phyloP scores from a whole-genome alignment of 2,329 filamentous ascomycete species.

The Penicillium decumbens region DNA sequence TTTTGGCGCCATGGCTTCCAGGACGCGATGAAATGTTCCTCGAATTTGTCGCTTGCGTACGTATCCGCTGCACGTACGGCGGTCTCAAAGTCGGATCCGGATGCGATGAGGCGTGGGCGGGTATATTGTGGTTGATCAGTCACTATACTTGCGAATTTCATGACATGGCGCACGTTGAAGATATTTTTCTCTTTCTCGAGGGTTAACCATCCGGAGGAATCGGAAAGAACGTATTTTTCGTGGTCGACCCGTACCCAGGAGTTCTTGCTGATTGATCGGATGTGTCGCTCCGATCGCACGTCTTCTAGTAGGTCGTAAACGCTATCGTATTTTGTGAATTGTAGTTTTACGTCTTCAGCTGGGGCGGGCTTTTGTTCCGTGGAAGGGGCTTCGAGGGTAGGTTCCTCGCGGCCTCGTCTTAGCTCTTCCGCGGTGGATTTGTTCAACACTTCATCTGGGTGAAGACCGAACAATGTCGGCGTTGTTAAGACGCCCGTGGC shows the following conservation, averaged over 20 bases:
- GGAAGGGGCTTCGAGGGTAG: neutral
- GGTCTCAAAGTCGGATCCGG: conserved; percentile 61
- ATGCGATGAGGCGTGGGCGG: conserved; percentile 63
- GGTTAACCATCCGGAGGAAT: conserved; percentile 57
- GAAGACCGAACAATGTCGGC: conserved; percentile 86
- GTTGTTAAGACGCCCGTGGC: conserved; percentile 81
- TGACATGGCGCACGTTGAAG: conserved; percentile 34
- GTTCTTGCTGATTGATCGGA: conserved; percentile 67
- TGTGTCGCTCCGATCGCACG: conserved; percentile 70
- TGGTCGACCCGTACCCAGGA: conserved; percentile 78
- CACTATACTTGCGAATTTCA: conserved; percentile 24
- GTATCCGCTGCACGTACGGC: conserved; percentile 83
- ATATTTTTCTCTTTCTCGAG: conserved; percentile 39
- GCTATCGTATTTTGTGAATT: conserved; percentile 85
- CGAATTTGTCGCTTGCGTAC: conserved; percentile 64
- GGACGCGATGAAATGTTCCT: conserved; percentile 62
- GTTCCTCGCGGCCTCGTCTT: conserved; percentile 45
- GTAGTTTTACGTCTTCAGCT: conserved; percentile 51
- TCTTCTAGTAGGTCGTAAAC: conserved; percentile 88
- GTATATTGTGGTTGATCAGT: conserved; percentile 55
- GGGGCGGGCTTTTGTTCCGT: conserved; percentile 23
- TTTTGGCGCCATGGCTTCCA: conserved; percentile 64
- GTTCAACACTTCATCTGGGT: conserved; percentile 72
- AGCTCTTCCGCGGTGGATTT: conserved; percentile 62
- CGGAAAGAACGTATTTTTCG: conserved; percentile 66